Base-by-base conservation (phyloP, 371 early-diverging fungal species). In the Actinomucor elegans region DNA sequence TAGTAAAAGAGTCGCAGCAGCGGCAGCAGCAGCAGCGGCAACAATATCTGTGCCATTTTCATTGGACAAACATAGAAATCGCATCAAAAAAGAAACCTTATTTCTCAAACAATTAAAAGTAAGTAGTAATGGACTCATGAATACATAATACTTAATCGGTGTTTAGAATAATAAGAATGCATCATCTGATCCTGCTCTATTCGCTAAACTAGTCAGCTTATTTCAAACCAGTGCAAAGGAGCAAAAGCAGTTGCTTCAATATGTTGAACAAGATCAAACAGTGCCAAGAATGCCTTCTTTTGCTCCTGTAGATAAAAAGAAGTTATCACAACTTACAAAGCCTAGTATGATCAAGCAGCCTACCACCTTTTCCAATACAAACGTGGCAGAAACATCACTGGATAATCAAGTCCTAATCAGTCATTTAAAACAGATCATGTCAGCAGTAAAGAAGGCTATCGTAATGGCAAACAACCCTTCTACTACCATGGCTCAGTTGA, bases 101-200 rank as follows among this genome's bases (percentile, higher is more conserved):
- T 47, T 59, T 37, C 11, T 59, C 6, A 59, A 59, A 37, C 60
- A 46, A 48, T 23, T 49, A 23, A 48, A 54, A 23, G 49, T 57
- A 49, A 50, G 26, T 36, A n/a, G n/a, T n/a, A 11, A 10, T 26
- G 20, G 4, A 42, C 18, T 2, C 15, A 24, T n/a, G n/a, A n/a
- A n/a, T n/a, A n/a, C n/a, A n/a, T n/a, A n/a, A n/a, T n/a, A n/a
- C n/a, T n/a, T n/a, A n/a, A n/a, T n/a, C n/a, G n/a, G n/a, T n/a
- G n/a, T n/a, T n/a, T n/a, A n/a, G n/a, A n/a, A n/a, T n/a, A n/a
- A n/a, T n/a, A n/a, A n/a, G n/a, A n/a, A 35, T 11, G 27, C 17
- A 5, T 18, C 44, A 26, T 18, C 29, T 11, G 54, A 53, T 9
- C 37, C 54, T 2, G 15, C 11, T 24, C 31, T 26, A 32, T 27